Evolutionary conservation across 2,329 filamentous ascomycete species (phyloP), one percentile per base, ranked within the genome.

Genomic region (Pestalotiopsis sp.): DNA sequence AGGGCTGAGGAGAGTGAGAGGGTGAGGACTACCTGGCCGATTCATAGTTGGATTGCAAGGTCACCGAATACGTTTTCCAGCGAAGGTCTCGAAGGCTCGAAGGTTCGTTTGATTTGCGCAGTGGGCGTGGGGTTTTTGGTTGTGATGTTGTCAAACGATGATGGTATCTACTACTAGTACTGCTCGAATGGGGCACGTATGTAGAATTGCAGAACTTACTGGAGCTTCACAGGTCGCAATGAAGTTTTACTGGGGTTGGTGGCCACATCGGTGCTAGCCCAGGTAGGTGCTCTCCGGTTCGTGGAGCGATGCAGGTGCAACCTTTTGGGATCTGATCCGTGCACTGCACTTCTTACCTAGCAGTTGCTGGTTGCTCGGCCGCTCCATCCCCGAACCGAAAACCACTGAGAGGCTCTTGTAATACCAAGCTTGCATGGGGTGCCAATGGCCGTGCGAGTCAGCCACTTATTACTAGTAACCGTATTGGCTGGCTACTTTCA

Each of bases 1-100:
- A 66, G 61, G n/a, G 69, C 64, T 69, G 67, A 9, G 64, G 66
- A 49, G 64, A 70, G 71, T 69, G 68, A n/a, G 68, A 73, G 70
- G 71, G 69, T 72, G 61, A 75, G 75, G 69, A 76, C 79, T 89
- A 89, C 87, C 87, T 88, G 85, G 84, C 83, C 87, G 84, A 80
- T 89, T 89, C 87, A 89, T 89, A 77, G 79, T 84, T 80, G 77
- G 58, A 56, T 63, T 67, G 71, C 65, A 56, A 20, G 52, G 56
- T 59, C 49, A 65, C 67, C 7, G 61, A 36, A n/a, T n/a, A 20
- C 7, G 57, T 62, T 52, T 52, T 38, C 23, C 58, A 36, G 17
- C 14, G 20, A 58, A 36, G 13, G 2, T 36, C n/a, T 31, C n/a
- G 57, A 4, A n/a, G 38, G 57, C 58, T 63, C 36, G 41, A 41